Base-by-base conservation (phyloP, 148 eudicot species). In the Vaccinium corymbosum region DNA sequence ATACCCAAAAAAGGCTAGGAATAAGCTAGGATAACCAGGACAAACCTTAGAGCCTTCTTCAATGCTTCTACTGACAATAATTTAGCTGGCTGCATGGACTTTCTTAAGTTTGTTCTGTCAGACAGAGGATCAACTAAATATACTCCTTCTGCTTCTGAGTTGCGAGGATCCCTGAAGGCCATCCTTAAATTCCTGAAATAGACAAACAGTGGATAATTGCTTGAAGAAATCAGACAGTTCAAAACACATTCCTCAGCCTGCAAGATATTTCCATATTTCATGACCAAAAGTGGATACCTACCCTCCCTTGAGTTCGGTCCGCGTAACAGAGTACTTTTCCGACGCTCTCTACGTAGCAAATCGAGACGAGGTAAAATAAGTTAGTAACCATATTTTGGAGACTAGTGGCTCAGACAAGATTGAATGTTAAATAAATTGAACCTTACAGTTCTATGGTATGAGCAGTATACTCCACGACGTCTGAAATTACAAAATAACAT, bases 251-350 rank as follows among this genome's bases (percentile, higher is more conserved):
- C 16, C 59, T 53, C 57, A 4, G 3, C 12, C 46, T 49, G 62
- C 62, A 68, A 25, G 32, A 52, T 32, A 52, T 29, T 19, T 32
- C 19, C 55, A 42, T 61, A 22, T 62, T 62, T 32, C 32, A 77
- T 68, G 74, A 19, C 15, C 2, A 13, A 8, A 51, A 53, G 3
- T n/a, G 11, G 48, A 73, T 81, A 84, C 98, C 57, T 88, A 97
- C 99, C 99, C 99, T 87, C 99, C 99, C 87, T 89, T 93, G 80
- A 94, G 94, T 88, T 94, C 99, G n/a, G 87, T 42, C 81, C 98
- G 95, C 22, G 86, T 89, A 27, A 87, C 86, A 14, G 95, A 83
- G 82, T 93, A 97, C 77, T 92, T 92, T 73, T 90, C 87, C 51
- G 97, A 92, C 80, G 94, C 82, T 91, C 89, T 92, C 99, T 96